Base-by-base conservation (phyloP, 192 early-diverging fungal genomes). In the Gonapodya sp. region DNA sequence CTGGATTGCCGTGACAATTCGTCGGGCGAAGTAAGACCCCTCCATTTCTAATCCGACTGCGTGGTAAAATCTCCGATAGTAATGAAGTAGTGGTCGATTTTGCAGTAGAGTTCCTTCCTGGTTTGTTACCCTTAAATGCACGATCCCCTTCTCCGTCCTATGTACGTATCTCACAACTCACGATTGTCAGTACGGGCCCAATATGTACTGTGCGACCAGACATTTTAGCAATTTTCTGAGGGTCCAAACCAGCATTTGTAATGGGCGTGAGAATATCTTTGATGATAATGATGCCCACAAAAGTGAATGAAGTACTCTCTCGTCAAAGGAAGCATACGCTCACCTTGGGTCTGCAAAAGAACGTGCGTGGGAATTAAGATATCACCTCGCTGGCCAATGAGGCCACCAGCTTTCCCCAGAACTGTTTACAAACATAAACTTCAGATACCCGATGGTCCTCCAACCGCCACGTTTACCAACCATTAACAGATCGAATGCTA, bases 361-460 rank as follows among this genome's bases (percentile, higher is more conserved):
- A 79, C 79, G 1, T 79, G 79, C 0, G 79, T 72, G 34, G 79
- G 79, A 35, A 79, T 72, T 18, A 79, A 74, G 36, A 79, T 79
- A 35, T 79, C 79, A 34, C 79, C 79, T 34, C 79, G 36, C 1
- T 79, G 36, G 14, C 79, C 79, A 79, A 79, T 32, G 18, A 79
- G 73, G 31, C 79, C 79, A 34, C 79, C 79, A 73, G 79, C 79
- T 35, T 79, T 79, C 34, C 79, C 79, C 33, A 79, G 36, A 73
- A 79, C 79, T 79, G 1, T 1, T 33, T 1, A 64, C 8, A 79
- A 36, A 1, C 1, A 1, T 79, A 31, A 36, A 79, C 30, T 1
- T 33, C 1, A 32, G 34, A 73, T 1, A 2, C 1, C n/a, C 35
- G 34, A 36, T 79, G 37, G 1, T 79, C 0, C 30, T 79, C 0